Evolutionary conservation across 176 grass and related monocot species (phyloP), one percentile per base, ranked within the genome.

Genomic region (Oryza brachyantha): DNA sequence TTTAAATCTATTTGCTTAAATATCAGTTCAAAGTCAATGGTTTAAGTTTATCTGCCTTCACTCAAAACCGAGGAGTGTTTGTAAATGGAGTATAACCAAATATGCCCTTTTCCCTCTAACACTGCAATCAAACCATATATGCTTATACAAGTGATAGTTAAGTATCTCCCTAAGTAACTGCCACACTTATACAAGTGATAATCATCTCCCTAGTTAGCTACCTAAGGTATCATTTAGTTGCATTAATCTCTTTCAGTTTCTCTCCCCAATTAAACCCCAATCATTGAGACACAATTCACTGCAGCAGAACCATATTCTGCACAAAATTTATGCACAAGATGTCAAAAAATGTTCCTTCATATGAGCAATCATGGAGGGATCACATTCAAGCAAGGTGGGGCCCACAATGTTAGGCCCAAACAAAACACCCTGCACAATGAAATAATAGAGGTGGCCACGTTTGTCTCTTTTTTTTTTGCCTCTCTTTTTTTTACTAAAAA

Each of bases 401-500:
- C 70, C 81, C 81, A 70, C 55, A 62, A 36, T 76, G 81, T 80
- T 70, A 80, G 76, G 81, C 26, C 75, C 41, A 80, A 70, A 84
- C 76, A 75, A 74, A 70, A 76, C 27, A 54, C 71, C 25, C 70
- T 75, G 75, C 42, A 42, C 27, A 74, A 68, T 54, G 81, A 74
- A 52, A 57, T 79, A 84, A 84, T 80, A 70, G 86, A 80, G 70
- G 70, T 80, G 64, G 27, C n/a, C 55, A 84, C 37, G 70, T 58
- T 75, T 88, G 63, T 79, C 74, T 35, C 38, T 7, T 45, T 72
- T 72, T 79, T 48, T 16, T 29, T 25, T 28, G n/a, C n/a, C 9
- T 34, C 34, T 17, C 3, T 61, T 45, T 79, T 66, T 40, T 61
- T 29, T 7, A 12, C 40, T 31, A 6, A 39, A 50, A 29, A 69